Conservation (phyloP, 192 early-diverging fungal genomes). For the Coemansia furcata region DNA sequence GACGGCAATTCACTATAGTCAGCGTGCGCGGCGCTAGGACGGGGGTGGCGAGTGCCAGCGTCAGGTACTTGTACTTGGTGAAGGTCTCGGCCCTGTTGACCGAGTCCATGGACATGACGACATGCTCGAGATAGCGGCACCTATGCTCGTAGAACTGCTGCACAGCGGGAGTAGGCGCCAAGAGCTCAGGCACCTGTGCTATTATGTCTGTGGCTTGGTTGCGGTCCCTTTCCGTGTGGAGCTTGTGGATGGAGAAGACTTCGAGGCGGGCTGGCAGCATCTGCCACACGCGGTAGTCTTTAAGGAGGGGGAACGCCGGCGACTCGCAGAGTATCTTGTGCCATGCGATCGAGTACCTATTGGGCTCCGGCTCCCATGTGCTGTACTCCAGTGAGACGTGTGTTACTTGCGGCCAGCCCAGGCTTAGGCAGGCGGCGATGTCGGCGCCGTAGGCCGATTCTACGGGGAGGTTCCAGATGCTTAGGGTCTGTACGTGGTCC, state of each 20-base stretch:
- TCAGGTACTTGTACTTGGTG: conserved; percentile 54
- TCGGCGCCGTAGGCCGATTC: conserved; percentile 51
- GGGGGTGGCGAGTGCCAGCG: conserved; percentile 42
- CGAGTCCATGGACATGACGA: conserved; percentile 54
- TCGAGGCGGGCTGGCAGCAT: conserved; percentile 49
- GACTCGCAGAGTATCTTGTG: conserved; percentile 49
- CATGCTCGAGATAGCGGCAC: conserved; percentile 46
- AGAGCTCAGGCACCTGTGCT: conserved; percentile 43
- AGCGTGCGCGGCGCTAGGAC: conserved; percentile 47
- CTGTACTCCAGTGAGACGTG: conserved; percentile 52
- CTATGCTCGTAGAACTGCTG: conserved; percentile 54
- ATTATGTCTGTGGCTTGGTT: conserved; percentile 53
- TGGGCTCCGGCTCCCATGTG: conserved; percentile 53
- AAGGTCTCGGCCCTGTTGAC: conserved; percentile 52
- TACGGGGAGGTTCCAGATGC: conserved; percentile 49
- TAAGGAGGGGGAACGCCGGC: conserved; percentile 21
- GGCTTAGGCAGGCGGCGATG: conserved; percentile 38
- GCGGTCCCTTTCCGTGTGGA: conserved; percentile 45
- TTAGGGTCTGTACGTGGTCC: conserved; percentile 41
- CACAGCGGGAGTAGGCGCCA: conserved; percentile 42
- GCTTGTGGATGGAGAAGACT: conserved; percentile 50
- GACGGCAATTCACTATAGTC: conserved; percentile 50
- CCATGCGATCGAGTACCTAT: conserved; percentile 45
- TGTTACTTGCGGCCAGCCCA: conserved; percentile 43
- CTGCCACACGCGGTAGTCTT: conserved; percentile 52